phyloP scores from a whole-genome alignment of 345 rosid genomes.

The Euphorbia peplus region DNA sequence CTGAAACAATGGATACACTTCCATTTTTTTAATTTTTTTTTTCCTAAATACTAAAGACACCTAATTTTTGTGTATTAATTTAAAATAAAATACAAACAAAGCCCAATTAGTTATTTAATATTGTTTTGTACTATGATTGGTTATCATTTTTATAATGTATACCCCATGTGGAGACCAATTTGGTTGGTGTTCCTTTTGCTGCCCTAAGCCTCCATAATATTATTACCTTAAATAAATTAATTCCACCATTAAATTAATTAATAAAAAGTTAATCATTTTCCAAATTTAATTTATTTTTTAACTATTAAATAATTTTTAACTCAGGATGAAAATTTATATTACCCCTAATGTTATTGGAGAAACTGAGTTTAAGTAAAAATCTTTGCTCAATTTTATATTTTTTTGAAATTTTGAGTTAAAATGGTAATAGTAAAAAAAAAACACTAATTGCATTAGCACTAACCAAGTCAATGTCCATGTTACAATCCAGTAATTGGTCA shows the following conservation, averaged over 20 bases:
- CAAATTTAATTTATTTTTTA: neutral
- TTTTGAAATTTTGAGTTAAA: too few relatives aligned
- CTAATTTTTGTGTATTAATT: neutral
- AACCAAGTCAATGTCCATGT: constrained; percentile 34
- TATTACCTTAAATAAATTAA: too few relatives aligned
- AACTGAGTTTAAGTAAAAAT: too few relatives aligned
- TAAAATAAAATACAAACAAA: too few relatives aligned
- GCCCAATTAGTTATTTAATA: neutral
- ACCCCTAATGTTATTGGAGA: too few relatives aligned
- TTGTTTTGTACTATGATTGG: constrained; percentile 19
- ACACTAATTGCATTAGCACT: constrained; percentile 9
- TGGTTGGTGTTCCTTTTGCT: constrained; percentile 35
- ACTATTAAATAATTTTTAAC: neutral
- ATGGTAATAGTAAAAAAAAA: too few relatives aligned
- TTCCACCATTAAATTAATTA: too few relatives aligned
- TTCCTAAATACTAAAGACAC: constrained; percentile 16
- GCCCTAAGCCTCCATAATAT: constrained; percentile 22
- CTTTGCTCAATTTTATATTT: too few relatives aligned
- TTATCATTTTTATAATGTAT: constrained; percentile 10
- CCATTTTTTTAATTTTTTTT: neutral
- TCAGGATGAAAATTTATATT: too few relatives aligned
- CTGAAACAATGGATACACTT: constrained; percentile 27
- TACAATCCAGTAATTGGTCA: constrained; percentile 22
- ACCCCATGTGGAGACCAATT: constrained; percentile 47
- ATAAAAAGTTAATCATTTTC: neutral